These are phyloP conservation scores for Paulownia fortunei DNA, from an alignment of 257 asterid genomes.

Conservation along the genomic window DNA sequence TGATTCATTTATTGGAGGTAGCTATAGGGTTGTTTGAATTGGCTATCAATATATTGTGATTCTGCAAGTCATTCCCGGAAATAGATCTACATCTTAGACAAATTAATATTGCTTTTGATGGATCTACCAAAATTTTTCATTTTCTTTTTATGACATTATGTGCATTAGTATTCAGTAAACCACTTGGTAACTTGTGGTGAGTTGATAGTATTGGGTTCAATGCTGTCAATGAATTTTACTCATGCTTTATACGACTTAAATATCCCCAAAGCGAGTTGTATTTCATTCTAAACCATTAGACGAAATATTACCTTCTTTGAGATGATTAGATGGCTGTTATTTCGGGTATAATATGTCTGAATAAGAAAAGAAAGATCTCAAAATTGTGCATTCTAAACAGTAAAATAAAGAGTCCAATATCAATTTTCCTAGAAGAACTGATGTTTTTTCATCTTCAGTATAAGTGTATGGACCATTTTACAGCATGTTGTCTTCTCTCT, in stretches of 20 bases:
- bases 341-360: neutral
- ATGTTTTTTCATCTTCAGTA: neutral
- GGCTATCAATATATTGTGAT: neutral
- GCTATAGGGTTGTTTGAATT: slow-evolving; percentile 3
- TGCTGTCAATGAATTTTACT: too few relatives aligned
- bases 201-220: too few relatives aligned
- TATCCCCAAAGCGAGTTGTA: too few relatives aligned
- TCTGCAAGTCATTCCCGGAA: neutral
- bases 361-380: neutral
- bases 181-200: too few relatives aligned
- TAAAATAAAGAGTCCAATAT: neutral
- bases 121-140: neutral
- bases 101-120: neutral
- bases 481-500: slow-evolving; percentile 6
- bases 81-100: neutral
- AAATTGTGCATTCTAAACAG: neutral
- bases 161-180: neutral
- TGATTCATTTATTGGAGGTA: neutral
- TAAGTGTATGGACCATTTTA: neutral
- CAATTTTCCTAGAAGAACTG: neutral
- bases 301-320: too few relatives aligned
- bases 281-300: too few relatives aligned
- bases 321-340: too few relatives aligned
- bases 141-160: neutral
- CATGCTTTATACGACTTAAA: too few relatives aligned